Evolutionary conservation across 805 yeast species (phyloP), one percentile per base, ranked within the genome.

Genomic region (Nematodospora valgi): DNA sequence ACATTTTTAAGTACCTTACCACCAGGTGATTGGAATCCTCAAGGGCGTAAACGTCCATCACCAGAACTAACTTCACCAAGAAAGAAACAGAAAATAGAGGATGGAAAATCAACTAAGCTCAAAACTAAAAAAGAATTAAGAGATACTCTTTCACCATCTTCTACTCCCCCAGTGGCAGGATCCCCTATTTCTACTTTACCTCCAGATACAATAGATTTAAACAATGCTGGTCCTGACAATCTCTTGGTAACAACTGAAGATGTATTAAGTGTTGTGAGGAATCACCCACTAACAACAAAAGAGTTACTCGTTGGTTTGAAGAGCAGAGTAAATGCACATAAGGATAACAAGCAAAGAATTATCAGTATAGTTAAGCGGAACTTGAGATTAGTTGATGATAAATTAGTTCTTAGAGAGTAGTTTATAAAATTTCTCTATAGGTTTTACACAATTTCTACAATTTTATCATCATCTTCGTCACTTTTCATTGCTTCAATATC

Each of bases 21-120:
- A 2, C 62, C 56, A 13, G 95, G 95, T 18, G 85, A 79, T 35
- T 89, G 96, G 96, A 82, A 82, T 58, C 91, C 96, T 15, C 67
- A 66, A 8, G 68, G 67, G 42, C 73, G 59, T 19, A 63, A 62
- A 39, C 51, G 70, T 32, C 51, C 57, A 9, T 23, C 51, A 6
- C 46, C 51, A 13, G 48, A 43, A 3, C 12, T 22, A 5, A 50
- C 45, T 6, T 46, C 62, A 4, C 61, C 68, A 1, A 43, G 47
- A n/a, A 73, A 72, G 48, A 68, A 67, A 39, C 49, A 59, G 15
- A 70, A 64, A 38, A 29, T 50, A 5, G 74, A 70, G 32, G 56
- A 30, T 14, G 36, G 7, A 34, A 35, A 32, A 16, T 19, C 32
- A 13, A 36, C 32, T 20, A 28, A 28, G 18, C 21, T 29, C n/a